Evolutionary conservation across 1,284 basidiomycete species (phyloP), one percentile per base, ranked within the genome.

Genomic region (Pholiota adiposa): DNA sequence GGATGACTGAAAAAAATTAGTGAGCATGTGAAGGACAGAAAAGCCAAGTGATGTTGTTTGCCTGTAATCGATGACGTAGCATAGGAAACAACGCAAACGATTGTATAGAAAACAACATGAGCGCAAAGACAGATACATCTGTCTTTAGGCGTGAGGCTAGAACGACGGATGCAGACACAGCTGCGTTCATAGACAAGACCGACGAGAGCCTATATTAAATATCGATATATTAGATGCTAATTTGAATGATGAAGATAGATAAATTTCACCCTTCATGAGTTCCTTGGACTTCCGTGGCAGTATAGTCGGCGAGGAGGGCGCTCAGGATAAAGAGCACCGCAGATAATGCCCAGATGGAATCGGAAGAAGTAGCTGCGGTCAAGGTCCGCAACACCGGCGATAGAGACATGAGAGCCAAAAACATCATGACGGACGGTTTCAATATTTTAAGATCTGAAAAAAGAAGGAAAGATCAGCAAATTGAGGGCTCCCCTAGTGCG

Each of bases 291-390:
- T 49, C 73, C 29, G 73, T 71, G 48, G 75, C 72, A 56, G 76
- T 93, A 63, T 83, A 84, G 65, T 84, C 80, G 25, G 82, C 79
- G 38, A 84, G 72, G 52, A 83, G 72, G 27, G 77, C 74, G 61
- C 81, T 82, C 25, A 83, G 65, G 44, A 74, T 66, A 63, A 83
- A 82, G 18, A 84, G 72, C 33, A 75, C 67, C 25, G 80, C 80
- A 43, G 82, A 87, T 48, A 98, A 77, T 6, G 96, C 96, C 95
- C 96, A 98, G 66, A 98, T 97, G 25, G 94, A 96, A 73, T 99
- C 97, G 12, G 90, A 92, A 18, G 97, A 98, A 0, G 96, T 98
- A 7, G 96, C 93, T 41, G 94, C 93, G 11, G 95, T 97, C 65
- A 99, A 77, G 1, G 96, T 98, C 64, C 92, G 86, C 58, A 99